phyloP scores from a whole-genome alignment of 2,329 filamentous ascomycete species.

The Stachybotrys echinatus region DNA sequence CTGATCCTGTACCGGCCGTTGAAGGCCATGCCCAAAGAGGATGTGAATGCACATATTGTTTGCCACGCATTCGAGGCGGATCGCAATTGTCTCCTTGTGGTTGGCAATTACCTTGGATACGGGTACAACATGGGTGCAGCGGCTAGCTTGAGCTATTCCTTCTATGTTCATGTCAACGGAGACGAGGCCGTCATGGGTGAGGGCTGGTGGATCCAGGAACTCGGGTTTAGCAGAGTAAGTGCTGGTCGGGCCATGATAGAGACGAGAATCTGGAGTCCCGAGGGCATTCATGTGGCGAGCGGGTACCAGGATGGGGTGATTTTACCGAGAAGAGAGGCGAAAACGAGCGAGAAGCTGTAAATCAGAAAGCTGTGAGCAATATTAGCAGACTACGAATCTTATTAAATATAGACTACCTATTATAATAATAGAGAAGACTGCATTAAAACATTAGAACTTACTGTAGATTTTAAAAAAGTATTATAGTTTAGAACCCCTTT shows the following conservation, averaged over 20 bases:
- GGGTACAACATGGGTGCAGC: constrained; percentile 34
- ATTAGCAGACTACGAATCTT: background rate
- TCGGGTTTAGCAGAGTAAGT: constrained; percentile 39
- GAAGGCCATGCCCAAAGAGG: constrained; percentile 31
- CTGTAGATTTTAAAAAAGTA: too few relatives aligned
- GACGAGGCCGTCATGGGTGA: constrained; percentile 41
- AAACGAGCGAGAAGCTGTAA: constrained; percentile 19
- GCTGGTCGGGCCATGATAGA: constrained; percentile 42
- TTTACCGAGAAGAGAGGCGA: constrained; percentile 16
- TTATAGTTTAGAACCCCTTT: too few relatives aligned
- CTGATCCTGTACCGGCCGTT: constrained; percentile 44
- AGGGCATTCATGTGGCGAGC: constrained; percentile 46
- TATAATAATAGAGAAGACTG: too few relatives aligned
- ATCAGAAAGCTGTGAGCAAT: background rate
- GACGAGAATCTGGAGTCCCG: constrained; percentile 49
- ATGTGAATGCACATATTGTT: constrained; percentile 39
- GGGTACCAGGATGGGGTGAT: constrained; percentile 50
- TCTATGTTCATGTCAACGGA: constrained; percentile 46
- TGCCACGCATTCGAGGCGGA: constrained; percentile 48
- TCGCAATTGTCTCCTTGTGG: constrained; percentile 49
- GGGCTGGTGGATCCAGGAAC: constrained; percentile 51
- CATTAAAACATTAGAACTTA: too few relatives aligned
- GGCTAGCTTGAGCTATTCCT: constrained; percentile 44
- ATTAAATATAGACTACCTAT: too few relatives aligned
- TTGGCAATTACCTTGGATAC: constrained; percentile 42